A percentile compares a stretch with the other conserved stretches of the same genome.
Evolutionary conservation across 2,329 filamentous ascomycete genomes (phyloP).

Genomic region (Rhinocladiella mackenziei): DNA sequence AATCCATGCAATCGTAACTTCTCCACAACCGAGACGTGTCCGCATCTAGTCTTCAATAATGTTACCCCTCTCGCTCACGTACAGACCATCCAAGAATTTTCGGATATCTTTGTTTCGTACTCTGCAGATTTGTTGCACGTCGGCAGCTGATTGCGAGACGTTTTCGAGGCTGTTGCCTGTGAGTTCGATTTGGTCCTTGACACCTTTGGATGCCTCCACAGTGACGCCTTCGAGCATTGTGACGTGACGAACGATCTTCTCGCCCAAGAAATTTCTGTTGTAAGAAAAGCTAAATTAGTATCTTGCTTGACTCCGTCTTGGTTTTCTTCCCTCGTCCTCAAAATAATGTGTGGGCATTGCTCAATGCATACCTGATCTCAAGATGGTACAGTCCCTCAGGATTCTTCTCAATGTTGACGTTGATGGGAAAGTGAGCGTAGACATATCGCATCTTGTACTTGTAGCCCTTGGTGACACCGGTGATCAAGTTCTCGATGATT

Average conservation of each 20-base stretch:
- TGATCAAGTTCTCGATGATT: constrained; percentile 97
- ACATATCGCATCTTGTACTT: constrained; percentile 99
- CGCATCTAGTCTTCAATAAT: constrained; percentile 59
- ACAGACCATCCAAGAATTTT: constrained; percentile 99
- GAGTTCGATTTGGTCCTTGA: constrained; percentile 97
- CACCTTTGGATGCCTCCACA: constrained; percentile 80
- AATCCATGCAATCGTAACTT: constrained; percentile 2
- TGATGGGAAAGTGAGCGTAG: constrained; percentile 99
- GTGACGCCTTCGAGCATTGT: constrained; percentile 86
- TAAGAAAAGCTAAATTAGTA: constrained; percentile 11
- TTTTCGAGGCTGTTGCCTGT: constrained; percentile 92
- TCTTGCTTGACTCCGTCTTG: not conserved
- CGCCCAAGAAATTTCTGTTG: constrained; percentile 91
- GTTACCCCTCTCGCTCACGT: constrained; percentile 99
- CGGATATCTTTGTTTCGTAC: constrained; percentile 99
- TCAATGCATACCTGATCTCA: constrained; percentile 81
- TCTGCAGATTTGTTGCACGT: constrained; percentile 99
- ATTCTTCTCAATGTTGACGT: constrained; percentile 99
- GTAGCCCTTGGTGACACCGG: constrained; percentile 98
- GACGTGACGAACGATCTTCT: constrained; percentile 97
- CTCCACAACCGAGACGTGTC: not conserved
- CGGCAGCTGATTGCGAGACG: constrained; percentile 96
- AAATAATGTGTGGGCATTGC: constrained; percentile 31
- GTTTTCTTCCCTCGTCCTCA: not conserved
- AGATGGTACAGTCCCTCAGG: constrained; percentile 81